phyloP scores from a whole-genome alignment of 2,329 filamentous ascomycete genomes.

The Colletotrichum australisinense region DNA sequence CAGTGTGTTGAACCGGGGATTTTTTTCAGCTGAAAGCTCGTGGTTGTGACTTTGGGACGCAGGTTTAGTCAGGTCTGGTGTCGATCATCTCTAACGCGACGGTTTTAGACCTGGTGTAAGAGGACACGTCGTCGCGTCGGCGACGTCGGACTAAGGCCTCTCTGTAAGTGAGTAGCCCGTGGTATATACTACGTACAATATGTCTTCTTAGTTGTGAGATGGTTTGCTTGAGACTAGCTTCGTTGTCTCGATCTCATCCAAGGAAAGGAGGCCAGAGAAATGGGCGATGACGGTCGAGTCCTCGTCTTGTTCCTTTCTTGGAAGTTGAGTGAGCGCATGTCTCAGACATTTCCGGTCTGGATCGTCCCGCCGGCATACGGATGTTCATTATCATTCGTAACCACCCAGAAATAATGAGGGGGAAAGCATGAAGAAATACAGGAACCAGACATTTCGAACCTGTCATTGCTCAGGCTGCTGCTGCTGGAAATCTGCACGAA shows the following conservation, averaged over 20 bases:
- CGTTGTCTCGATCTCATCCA: background rate
- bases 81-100: background rate
- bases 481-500: background rate
- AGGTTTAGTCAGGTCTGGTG: background rate
- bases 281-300: background rate
- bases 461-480: background rate
- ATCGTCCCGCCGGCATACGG: background rate
- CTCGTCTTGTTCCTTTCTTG: background rate
- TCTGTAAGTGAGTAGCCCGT: background rate
- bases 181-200: no score
- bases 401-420: background rate
- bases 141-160: background rate
- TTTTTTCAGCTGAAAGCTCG: background rate
- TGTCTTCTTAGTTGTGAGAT: background rate
- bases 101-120: background rate
- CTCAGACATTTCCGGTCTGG: background rate
- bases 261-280: background rate
- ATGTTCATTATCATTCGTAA: background rate
- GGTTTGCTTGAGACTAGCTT: background rate
- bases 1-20: background rate
- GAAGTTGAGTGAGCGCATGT: background rate
- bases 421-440: constrained; percentile 1
- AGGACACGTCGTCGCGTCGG: background rate
- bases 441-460: background rate
- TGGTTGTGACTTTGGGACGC: background rate